phyloP scores from a whole-genome alignment of 208 protist species.

The Leishmania tropica region DNA sequence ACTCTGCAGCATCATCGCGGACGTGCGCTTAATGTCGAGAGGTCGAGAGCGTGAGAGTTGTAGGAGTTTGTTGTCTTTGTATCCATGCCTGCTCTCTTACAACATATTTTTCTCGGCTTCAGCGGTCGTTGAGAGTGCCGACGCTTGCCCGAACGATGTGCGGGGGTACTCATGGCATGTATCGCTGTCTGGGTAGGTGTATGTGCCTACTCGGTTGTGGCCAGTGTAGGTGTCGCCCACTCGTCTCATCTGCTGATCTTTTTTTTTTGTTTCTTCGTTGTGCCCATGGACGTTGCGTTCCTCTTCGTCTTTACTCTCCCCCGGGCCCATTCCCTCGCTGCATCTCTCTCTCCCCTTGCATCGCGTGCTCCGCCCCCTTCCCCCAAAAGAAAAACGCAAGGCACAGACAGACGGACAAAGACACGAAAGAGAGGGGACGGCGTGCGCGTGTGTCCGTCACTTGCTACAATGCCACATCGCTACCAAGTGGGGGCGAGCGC shows the following conservation, averaged over 20 bases:
- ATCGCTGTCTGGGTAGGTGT: too few species aligned
- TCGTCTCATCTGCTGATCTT: background rate
- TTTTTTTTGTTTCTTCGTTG: constrained; percentile 1
- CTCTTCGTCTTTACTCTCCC: background rate
- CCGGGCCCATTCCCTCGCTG: background rate
- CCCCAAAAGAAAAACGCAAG: background rate
- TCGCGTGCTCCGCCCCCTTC: background rate
- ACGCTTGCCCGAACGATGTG: too few species aligned
- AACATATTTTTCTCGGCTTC: background rate
- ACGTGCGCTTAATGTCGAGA: background rate
- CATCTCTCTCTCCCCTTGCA: background rate
- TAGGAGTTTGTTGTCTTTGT: too few species aligned
- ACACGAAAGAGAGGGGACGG: background rate
- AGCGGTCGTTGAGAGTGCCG: background rate
- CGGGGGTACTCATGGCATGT: too few species aligned
- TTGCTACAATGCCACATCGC: too few species aligned
- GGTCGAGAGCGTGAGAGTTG: background rate
- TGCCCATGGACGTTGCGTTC: background rate
- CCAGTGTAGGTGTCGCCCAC: too few species aligned
- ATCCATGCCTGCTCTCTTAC: background rate
- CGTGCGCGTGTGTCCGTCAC: background rate
- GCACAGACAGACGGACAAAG: background rate
- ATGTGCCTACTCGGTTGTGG: too few species aligned
- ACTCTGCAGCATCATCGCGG: background rate
- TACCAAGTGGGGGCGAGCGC: background rate